phyloP scores from a whole-genome alignment of 805 yeast genomes.

The Starmerella lactis-condensi region DNA sequence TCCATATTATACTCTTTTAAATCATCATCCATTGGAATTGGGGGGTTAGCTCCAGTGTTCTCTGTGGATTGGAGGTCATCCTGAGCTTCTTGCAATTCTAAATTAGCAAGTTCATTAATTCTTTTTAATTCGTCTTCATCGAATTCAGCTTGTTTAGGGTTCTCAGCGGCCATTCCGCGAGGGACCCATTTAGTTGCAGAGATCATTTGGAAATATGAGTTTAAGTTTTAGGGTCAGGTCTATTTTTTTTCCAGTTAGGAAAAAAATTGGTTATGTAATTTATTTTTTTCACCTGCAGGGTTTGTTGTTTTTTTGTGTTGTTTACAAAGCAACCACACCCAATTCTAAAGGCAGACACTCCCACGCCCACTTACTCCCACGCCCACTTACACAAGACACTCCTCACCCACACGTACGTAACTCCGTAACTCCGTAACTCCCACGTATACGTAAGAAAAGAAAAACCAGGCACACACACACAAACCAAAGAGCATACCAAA shows the following conservation, averaged over 20 bases:
- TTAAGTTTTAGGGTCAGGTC: neutral
- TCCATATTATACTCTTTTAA: constrained; percentile 26
- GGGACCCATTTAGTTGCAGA: constrained; percentile 94
- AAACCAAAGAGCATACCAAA: too few species aligned
- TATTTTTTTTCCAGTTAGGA: neutral
- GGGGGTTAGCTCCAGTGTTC: constrained; percentile 11
- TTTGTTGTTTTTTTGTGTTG: neutral
- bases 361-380: too few species aligned
- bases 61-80: constrained; percentile 36
- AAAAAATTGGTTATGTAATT: neutral
- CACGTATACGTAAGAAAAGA: too few species aligned
- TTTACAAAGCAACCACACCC: neutral
- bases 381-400: too few species aligned
- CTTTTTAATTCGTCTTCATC: constrained; percentile 87
- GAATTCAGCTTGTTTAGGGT: constrained; percentile 72
- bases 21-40: constrained; percentile 35
- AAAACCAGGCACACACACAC: too few species aligned
- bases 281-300: neutral
- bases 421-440: too few species aligned
- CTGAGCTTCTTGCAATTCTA: constrained; percentile 62
- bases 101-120: constrained; percentile 65
- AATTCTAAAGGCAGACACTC: too few species aligned
- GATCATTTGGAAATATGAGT: constrained; percentile 24
- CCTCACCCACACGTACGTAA: too few species aligned
- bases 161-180: constrained; percentile 82